Percentiles rank a stretch among this genome's conserved stretches.
phyloP scores from a whole-genome alignment of 208 protist species.

The Acanthamoeba lugdunensis region DNA sequence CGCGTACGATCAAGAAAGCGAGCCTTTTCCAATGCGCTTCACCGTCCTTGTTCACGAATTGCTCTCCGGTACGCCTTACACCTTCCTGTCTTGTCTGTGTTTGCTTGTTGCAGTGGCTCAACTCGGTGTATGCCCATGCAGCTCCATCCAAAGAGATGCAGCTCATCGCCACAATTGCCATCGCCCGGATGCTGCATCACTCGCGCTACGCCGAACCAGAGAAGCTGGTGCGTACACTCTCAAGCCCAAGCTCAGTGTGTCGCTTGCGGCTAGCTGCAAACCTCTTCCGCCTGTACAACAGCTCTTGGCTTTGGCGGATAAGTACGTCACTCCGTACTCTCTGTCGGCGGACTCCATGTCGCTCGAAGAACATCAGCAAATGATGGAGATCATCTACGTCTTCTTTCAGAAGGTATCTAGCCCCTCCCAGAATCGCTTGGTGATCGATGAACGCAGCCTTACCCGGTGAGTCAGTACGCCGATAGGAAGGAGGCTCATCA shows the following conservation, averaged over 20 bases:
- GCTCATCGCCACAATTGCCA: background rate
- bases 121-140: background rate
- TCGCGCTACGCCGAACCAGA: background rate
- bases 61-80: background rate
- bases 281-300: background rate
- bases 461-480: background rate
- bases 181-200: constrained; percentile 3
- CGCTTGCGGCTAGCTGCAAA: background rate
- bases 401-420: constrained; percentile 29
- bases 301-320: background rate
- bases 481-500: background rate
- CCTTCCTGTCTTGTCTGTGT: background rate
- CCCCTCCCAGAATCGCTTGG: background rate
- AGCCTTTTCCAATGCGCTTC: background rate
- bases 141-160: constrained; percentile 44
- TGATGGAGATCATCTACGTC: constrained; percentile 32
- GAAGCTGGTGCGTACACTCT: background rate
- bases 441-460: background rate
- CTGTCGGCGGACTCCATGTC: background rate
- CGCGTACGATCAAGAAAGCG: background rate
- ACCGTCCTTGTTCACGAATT: background rate
- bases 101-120: background rate
- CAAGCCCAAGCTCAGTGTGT: background rate
- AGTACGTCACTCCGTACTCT: background rate
- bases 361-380: background rate